Percentiles rank a stretch among this genome's conserved stretches.
phyloP scores from a whole-genome alignment of 306 rosid genomes.

The Quercus rubra region DNA sequence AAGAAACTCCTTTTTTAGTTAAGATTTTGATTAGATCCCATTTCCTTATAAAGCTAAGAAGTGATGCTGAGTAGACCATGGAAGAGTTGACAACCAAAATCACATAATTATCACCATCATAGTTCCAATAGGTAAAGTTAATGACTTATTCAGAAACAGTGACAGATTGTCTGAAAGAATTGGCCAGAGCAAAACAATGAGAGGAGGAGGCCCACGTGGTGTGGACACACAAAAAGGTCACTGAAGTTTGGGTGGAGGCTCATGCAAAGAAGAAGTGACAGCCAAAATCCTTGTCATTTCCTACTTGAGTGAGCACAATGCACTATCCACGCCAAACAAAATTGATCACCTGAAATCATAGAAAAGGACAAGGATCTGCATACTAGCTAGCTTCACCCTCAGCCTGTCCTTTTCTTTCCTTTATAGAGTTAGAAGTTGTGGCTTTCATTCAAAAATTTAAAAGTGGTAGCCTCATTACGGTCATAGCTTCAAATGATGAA shows the following conservation, averaged over 20 bases:
- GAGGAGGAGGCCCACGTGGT: conserved; percentile 34
- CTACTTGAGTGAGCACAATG: conserved; percentile 35
- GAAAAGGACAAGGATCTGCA: not conserved
- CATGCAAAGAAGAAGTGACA: conserved; percentile 32
- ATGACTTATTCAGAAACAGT: conserved; percentile 4
- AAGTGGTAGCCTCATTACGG: not conserved
- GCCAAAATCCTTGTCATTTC: conserved; percentile 32
- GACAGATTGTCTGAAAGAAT: conserved; percentile 3
- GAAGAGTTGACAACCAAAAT: not conserved
- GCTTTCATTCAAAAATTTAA: not conserved
- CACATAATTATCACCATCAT: not conserved
- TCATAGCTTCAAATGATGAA: not conserved
- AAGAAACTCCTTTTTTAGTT: not conserved
- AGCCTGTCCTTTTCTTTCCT: not conserved
- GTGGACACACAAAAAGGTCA: conserved; percentile 21
- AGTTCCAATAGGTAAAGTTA: conserved; percentile 24
- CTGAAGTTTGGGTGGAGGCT: conserved; percentile 26
- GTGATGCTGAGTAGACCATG: not conserved
- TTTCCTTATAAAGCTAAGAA: not conserved
- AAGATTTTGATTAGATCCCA: not conserved
- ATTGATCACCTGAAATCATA: conserved; percentile 3
- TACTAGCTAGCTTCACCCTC: not conserved
- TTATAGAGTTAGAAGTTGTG: not conserved
- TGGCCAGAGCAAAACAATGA: conserved; percentile 15
- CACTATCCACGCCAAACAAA: conserved; percentile 35